Evolutionary conservation across 176 grass and related monocot genomes (phyloP).

Genomic region (Triticum aestivum): IWGSC_CS_RefSeq_v2.1 NC_057809.1:583205617-583206116

Average conservation of each 20-base stretch:
- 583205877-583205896: neutral
- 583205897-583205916: neutral
- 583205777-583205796: conserved; percentile 90
- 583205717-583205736: conserved; percentile 76
- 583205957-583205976: neutral
- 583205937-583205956: conserved; percentile 17
- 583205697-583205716: conserved; percentile 64
- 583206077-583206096: neutral
- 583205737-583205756: conserved; percentile 83
- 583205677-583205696: conserved; percentile 80
- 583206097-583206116: neutral
- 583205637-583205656: conserved; percentile 75
- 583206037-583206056: neutral
- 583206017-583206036: neutral
- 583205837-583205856: neutral
- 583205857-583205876: neutral
- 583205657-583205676: conserved; percentile 80
- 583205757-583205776: conserved; percentile 90
- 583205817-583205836: conserved; percentile 52
- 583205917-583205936: conserved; percentile 2
- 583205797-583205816: conserved; percentile 85
- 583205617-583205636: conserved; percentile 63
- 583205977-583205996: neutral
- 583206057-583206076: neutral
- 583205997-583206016: neutral